phyloP scores from a whole-genome alignment of 139 green algal genomes.

The Spirogloea muscicola region DNA sequence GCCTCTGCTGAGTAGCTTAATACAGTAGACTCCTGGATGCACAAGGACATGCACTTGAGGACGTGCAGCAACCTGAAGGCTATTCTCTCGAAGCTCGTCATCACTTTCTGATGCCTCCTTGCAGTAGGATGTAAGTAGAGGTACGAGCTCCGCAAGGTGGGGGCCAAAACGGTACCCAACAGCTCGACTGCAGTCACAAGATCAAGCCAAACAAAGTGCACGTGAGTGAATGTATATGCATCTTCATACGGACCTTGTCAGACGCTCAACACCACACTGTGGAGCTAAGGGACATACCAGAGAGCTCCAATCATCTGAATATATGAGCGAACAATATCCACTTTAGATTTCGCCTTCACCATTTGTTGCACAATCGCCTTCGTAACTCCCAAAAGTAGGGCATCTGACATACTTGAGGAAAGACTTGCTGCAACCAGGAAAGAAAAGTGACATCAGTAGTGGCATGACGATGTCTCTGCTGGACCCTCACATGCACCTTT shows the following conservation, averaged over 20 bases:
- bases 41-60: no score
- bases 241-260: no score
- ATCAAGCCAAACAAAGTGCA: no score
- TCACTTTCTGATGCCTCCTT: slow-evolving; percentile 55
- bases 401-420: slow-evolving; percentile 57
- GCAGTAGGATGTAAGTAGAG: slow-evolving; percentile 64
- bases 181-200: slow-evolving; percentile 33
- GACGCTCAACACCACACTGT: no score
- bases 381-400: slow-evolving; percentile 53
- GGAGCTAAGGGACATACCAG: slow-evolving; percentile 58
- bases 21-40: no score
- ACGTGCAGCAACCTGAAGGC: slow-evolving; percentile 60
- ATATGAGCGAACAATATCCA: slow-evolving; percentile 64
- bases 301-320: slow-evolving; percentile 71
- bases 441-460: slow-evolving; percentile 28
- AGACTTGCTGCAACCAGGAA: slow-evolving; percentile 59
- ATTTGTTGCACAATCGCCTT: slow-evolving; percentile 57
- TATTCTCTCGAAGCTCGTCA: slow-evolving; percentile 80
- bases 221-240: no score
- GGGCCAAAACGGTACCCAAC: slow-evolving; percentile 74
- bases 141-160: slow-evolving; percentile 61
- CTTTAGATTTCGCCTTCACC: slow-evolving; percentile 49
- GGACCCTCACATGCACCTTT: no score
- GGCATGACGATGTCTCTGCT: no score
- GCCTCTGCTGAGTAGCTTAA: no score